Conservation (phyloP, 2,329 filamentous ascomycete genomes). For the Scortechinia acanthostroma region DNA sequence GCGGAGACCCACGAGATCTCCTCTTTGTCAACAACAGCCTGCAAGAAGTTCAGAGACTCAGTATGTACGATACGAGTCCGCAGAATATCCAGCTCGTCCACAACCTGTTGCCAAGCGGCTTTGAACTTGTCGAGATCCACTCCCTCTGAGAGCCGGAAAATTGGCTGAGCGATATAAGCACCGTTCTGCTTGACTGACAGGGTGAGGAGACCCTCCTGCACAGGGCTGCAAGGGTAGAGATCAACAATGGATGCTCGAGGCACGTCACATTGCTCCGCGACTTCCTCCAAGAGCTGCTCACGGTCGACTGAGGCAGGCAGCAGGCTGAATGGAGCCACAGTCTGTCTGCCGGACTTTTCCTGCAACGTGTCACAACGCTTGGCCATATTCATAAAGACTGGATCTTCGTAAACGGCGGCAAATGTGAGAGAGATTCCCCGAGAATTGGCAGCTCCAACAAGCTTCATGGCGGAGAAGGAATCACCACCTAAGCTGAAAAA, state of each 20-base stretch:
- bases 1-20: conserved; percentile 17
- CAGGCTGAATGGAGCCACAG: conserved; percentile 14
- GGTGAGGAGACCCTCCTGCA: conserved; percentile 26
- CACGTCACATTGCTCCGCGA: conserved; percentile 11
- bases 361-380: conserved; percentile 15
- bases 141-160: conserved; percentile 10
- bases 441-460: conserved; percentile 25
- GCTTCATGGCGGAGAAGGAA: conserved; percentile 32
- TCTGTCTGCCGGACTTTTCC: conserved; percentile 10
- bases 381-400: conserved; percentile 35
- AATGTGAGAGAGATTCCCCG: conserved; percentile 26
- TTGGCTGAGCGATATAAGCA: conserved; percentile 21
- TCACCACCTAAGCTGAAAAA: conserved; percentile 37
- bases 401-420: conserved; percentile 29
- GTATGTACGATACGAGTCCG: conserved; percentile 20
- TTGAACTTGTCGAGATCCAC: conserved; percentile 11
- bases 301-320: conserved; percentile 8
- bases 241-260: conserved; percentile 17
- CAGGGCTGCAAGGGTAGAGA: conserved; percentile 24
- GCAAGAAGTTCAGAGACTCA: conserved; percentile 19
- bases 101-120: conserved; percentile 16
- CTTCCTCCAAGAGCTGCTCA: conserved; percentile 10
- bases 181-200: conserved; percentile 18
- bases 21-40: conserved; percentile 23
- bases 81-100: conserved; percentile 17